These are phyloP conservation scores for Afroboletus lepidellus DNA, from an alignment of 1,284 basidiomycete genomes.

Conservation along the genomic window DNA sequence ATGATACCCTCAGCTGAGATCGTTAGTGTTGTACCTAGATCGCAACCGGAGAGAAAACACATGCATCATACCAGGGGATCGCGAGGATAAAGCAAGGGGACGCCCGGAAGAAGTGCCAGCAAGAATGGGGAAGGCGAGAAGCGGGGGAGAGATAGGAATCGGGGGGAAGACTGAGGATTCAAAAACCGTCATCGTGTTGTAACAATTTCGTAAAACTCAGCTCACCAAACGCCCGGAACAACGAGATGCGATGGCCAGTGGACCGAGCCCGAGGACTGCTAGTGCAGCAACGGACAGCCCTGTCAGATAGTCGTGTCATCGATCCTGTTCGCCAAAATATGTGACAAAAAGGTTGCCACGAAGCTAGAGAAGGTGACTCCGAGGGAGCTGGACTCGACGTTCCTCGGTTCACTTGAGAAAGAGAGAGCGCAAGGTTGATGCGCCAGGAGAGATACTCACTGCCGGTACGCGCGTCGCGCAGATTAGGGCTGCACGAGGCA, in stretches of 20 bases:
- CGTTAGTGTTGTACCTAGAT: conserved; percentile 15
- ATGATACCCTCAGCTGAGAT: conserved; percentile 22
- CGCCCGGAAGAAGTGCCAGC: not conserved
- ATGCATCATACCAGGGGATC: not conserved
- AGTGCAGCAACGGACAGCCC: conserved; percentile 21
- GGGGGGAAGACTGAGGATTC: conserved; percentile 2
- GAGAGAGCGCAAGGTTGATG: no score
- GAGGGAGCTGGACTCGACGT: not conserved
- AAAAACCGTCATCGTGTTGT: conserved; percentile 27
- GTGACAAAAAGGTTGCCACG: conserved; percentile 1
- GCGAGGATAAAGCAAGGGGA: not conserved
- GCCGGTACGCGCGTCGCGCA: not conserved
- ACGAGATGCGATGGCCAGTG: conserved; percentile 13
- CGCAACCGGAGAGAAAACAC: not conserved
- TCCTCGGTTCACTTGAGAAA: not conserved
- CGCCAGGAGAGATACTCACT: conserved; percentile 12
- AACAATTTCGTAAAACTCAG: conserved; percentile 35
- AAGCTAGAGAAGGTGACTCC: not conserved
- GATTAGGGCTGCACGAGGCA: conserved; percentile 25
- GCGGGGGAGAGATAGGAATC: not conserved
- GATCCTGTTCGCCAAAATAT: conserved; percentile 10
- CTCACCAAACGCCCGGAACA: conserved; percentile 26
- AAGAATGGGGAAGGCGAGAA: conserved; percentile 1
- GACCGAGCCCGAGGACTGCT: conserved; percentile 12
- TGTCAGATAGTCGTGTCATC: conserved; percentile 8